Percentiles rank a stretch among this genome's conserved stretches.
Conservation (phyloP, 2,329 filamentous ascomycete genomes). For the Pyrenophora seminiperda region DNA sequence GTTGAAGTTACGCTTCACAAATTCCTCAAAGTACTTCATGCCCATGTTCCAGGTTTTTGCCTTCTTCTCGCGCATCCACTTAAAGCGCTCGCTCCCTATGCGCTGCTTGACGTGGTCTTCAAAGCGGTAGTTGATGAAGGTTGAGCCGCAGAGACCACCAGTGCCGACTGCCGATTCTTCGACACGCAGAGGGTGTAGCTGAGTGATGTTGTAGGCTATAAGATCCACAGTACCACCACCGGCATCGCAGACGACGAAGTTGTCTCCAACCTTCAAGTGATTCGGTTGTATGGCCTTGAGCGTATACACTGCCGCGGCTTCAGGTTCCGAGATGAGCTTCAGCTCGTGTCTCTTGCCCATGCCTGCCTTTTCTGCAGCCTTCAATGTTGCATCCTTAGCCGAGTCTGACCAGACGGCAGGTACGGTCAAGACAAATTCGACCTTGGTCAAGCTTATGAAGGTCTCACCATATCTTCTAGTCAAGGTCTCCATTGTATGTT, state of each 20-base stretch:
- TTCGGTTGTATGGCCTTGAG: slow-evolving; percentile 80
- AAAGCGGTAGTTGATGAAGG: slow-evolving; percentile 80
- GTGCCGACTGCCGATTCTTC: slow-evolving; percentile 82
- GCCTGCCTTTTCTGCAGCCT: slow-evolving; percentile 77
- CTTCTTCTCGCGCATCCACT: slow-evolving; percentile 78
- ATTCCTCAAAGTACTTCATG: slow-evolving; percentile 80
- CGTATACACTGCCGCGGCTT: slow-evolving; percentile 79
- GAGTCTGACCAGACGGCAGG: slow-evolving; percentile 85
- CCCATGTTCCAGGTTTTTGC: slow-evolving; percentile 76
- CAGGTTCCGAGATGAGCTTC: slow-evolving; percentile 78
- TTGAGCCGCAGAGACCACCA: slow-evolving; percentile 76
- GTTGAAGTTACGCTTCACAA: slow-evolving; percentile 83
- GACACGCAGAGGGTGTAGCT: slow-evolving; percentile 71
- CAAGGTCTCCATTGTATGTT: slow-evolving; percentile 78
- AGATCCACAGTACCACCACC: slow-evolving; percentile 30
- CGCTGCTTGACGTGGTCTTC: slow-evolving; percentile 74
- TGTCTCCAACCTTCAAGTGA: slow-evolving; percentile 69
- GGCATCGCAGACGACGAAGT: slow-evolving; percentile 64
- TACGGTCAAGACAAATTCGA: slow-evolving; percentile 76
- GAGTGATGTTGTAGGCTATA: slow-evolving; percentile 81
- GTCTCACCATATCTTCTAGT: slow-evolving; percentile 75
- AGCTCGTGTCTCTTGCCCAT: slow-evolving; percentile 74
- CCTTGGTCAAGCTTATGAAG: slow-evolving; percentile 76
- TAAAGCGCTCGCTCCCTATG: slow-evolving; percentile 69
- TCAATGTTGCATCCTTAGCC: slow-evolving; percentile 81